Conservation (phyloP, 768 basidiomycete genomes). For the Scleroderma bovista region DNA sequence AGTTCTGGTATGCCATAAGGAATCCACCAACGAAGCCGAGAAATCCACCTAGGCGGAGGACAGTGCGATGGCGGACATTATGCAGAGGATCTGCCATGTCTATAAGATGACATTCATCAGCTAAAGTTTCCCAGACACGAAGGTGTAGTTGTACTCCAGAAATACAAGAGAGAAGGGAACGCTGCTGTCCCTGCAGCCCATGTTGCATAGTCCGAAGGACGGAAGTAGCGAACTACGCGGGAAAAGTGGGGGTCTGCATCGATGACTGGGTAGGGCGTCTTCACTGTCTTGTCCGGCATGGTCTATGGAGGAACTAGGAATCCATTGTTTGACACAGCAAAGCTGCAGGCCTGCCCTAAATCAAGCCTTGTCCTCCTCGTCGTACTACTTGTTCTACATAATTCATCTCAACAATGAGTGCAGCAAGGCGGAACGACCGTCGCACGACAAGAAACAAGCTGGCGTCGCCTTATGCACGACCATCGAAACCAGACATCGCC, state of each 20-base stretch:
- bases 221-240: constrained; percentile 85
- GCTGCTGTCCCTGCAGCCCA: constrained; percentile 80
- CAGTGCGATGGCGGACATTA: constrained; percentile 33
- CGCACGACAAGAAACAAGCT: constrained; percentile 31
- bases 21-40: constrained; percentile 90
- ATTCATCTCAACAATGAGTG: constrained; percentile 45
- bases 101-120: constrained; percentile 17
- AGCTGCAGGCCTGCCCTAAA: constrained; percentile 28
- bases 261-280: constrained; percentile 82
- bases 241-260: constrained; percentile 88
- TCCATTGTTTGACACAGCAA: neutral
- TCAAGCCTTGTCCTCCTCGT: constrained; percentile 2
- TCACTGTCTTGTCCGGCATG: constrained; percentile 43
- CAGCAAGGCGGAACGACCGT: constrained; percentile 43
- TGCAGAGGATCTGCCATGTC: constrained; percentile 43
- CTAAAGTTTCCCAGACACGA: neutral
- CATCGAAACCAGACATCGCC: constrained; percentile 17
- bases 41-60: constrained; percentile 55
- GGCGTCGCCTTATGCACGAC: constrained; percentile 56
- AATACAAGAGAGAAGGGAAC: constrained; percentile 75
- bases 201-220: constrained; percentile 78
- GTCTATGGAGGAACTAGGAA: neutral
- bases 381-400: too few relatives aligned
- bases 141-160: constrained; percentile 61
- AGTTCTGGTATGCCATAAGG: constrained; percentile 87